phyloP scores from a whole-genome alignment of 1,139 yeast species.

The Nakaseomyces kungkrabaensis region DNA sequence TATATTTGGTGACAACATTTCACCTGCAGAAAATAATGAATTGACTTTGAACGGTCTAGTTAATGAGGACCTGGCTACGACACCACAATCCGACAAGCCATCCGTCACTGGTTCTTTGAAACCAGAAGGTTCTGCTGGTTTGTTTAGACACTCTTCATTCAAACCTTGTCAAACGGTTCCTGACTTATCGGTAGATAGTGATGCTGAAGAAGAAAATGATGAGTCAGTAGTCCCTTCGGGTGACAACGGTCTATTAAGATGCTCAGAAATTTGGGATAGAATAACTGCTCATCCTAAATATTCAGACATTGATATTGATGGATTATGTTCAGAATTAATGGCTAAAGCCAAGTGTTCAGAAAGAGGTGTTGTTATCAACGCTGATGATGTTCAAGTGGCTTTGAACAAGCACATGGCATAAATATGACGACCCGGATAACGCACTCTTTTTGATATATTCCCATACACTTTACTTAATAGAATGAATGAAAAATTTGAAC shows the following conservation, averaged over 20 bases:
- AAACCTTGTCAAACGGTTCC: not conserved
- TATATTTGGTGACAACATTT: constrained; percentile 8
- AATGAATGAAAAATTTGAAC: too few species aligned
- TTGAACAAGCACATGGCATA: constrained; percentile 30
- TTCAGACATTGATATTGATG: constrained; percentile 87
- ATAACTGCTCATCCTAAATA: constrained; percentile 89
- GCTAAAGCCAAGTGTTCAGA: constrained; percentile 94
- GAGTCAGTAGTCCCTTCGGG: constrained; percentile 44
- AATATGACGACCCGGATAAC: not conserved
- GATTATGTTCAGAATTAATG: constrained; percentile 79
- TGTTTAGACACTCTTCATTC: constrained; percentile 1
- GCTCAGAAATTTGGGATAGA: constrained; percentile 95
- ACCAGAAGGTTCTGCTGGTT: constrained; percentile 8
- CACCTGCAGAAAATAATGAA: constrained; percentile 8
- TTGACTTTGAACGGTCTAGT: constrained; percentile 7
- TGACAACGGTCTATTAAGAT: constrained; percentile 45
- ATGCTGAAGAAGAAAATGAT: constrained; percentile 17
- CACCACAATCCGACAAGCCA: not conserved
- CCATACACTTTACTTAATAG: not conserved
- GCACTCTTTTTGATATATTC: not conserved
- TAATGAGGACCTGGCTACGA: constrained; percentile 13
- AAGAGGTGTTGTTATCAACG: constrained; percentile 75
- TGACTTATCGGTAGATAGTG: not conserved
- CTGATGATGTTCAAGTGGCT: constrained; percentile 63
- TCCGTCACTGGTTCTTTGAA: not conserved